Base-by-base conservation (phyloP, 73 alveolate genomes). In the Blepharisma stoltei region DNA sequence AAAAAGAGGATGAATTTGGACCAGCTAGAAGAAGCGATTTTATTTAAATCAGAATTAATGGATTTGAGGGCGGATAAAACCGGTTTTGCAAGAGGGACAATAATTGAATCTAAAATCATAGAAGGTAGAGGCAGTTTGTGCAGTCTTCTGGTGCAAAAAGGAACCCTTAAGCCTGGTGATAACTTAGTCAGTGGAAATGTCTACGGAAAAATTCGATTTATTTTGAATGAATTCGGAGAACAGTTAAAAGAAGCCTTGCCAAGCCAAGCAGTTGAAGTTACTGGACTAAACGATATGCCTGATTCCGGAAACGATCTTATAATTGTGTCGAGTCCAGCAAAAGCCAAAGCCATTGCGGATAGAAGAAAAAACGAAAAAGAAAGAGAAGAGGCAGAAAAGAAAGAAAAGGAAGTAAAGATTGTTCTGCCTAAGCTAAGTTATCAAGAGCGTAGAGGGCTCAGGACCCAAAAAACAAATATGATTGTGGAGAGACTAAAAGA, bases 261-360 rank as follows among this genome's bases (percentile, higher is more conserved):
- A 8, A 91, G 95, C 3, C 65, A 86, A 49, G 96, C 98, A 4
- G 96, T 89, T 18, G 87, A 81, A 60, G 45, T 93, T 18, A 87
- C 86, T 18, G 98, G 98, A 27, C 81, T 93, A 47, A 93, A 88
- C 69, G 88, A 55, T 14, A 52, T 90, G 43, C 98, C 98, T 20
- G 84, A 90, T 52, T 81, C 88, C 6, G 98, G 98, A 21, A 47
- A 49, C 7, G 82, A 84, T 20, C 77, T 90, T 25, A 86, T 83
- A 81, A 90, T 76, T 43, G 77, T 73, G 7, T 54, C 78, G 0
- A 77, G 55, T 48, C 81, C 76, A 47, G 78, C 55, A 23, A 88
- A 83, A 55, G 98, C 98, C 14, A 37, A 77, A 82, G 55, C 70
- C 6, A 66, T 82, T 18, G 81, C 84, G 0, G 45, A 71, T 14